Percentiles rank a stretch among this genome's conserved stretches.
Evolutionary conservation across 2,329 filamentous ascomycete species (phyloP).

Genomic region (Colletotrichum kahawae): DNA sequence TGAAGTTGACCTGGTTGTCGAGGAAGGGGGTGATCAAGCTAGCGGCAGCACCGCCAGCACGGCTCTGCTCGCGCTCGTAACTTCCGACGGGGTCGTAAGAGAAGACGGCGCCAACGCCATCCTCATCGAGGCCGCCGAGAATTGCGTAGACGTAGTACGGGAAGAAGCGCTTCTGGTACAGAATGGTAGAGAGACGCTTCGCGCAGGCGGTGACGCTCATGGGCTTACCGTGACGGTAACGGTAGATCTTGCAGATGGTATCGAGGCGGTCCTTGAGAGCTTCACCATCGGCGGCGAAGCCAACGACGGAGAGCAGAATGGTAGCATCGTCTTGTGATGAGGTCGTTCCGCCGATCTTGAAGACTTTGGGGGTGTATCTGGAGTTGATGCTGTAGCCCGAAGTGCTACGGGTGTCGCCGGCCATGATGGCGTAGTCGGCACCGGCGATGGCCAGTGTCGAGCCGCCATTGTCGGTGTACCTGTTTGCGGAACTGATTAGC

Average conservation of each 20-base stretch:
- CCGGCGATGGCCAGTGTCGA: slow-evolving; percentile 95
- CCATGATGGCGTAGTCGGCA: slow-evolving; percentile 93
- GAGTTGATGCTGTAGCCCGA: slow-evolving; percentile 99
- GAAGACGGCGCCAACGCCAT: slow-evolving; percentile 93
- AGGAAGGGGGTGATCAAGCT: slow-evolving; percentile 99
- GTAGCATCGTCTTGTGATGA: slow-evolving; percentile 83
- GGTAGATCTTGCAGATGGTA: slow-evolving; percentile 97
- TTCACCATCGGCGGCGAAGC: slow-evolving; percentile 93
- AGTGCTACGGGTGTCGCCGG: slow-evolving; percentile 94
- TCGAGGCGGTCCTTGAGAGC: slow-evolving; percentile 94
- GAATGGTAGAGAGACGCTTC: slow-evolving; percentile 90
- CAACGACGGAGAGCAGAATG: slow-evolving; percentile 91
- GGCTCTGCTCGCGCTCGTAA: slow-evolving; percentile 96
- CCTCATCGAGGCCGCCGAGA: slow-evolving; percentile 90
- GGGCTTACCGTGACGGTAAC: slow-evolving; percentile 95
- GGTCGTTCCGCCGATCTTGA: slow-evolving; percentile 92
- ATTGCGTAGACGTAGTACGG: slow-evolving; percentile 98
- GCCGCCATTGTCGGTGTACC: slow-evolving; percentile 97
- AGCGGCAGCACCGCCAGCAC: slow-evolving; percentile 88
- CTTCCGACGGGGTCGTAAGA: slow-evolving; percentile 97
- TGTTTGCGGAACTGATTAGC: slow-evolving; percentile 37
- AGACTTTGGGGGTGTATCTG: slow-evolving; percentile 92
- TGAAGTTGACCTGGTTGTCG: slow-evolving; percentile 99
- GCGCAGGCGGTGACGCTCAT: slow-evolving; percentile 96
- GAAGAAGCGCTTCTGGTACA: slow-evolving; percentile 98